phyloP scores from a whole-genome alignment of 257 asterid genomes.

The Anisodus acutangulus region DNA sequence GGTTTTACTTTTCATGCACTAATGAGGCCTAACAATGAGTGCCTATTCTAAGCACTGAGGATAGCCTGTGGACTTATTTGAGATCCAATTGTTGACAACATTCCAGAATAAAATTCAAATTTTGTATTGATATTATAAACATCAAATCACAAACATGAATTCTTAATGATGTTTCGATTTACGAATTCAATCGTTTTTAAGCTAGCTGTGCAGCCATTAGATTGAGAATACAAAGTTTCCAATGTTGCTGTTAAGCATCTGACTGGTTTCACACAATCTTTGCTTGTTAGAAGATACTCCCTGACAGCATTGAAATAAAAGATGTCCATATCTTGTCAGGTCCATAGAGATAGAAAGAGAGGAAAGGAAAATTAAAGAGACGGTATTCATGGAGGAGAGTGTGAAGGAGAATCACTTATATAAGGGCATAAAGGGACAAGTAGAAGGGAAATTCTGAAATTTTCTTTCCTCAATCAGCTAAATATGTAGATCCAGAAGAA shows the following conservation, averaged over 20 bases:
- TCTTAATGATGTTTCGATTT: neutral
- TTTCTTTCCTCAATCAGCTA: conserved; percentile 27
- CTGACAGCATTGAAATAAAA: neutral
- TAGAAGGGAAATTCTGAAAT: conserved; percentile 1
- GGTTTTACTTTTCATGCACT: conserved; percentile 21
- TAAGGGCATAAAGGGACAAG: conserved; percentile 10
- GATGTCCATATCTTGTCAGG: conserved; percentile 4
- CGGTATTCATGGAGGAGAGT: neutral
- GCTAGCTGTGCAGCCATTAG: neutral
- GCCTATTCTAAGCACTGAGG: conserved; percentile 13
- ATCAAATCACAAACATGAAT: conserved; percentile 6
- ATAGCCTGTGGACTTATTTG: conserved; percentile 5
- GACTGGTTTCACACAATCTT: conserved; percentile 5
- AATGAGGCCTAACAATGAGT: neutral
- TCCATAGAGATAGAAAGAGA: conserved; percentile 3
- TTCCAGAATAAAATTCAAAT: neutral
- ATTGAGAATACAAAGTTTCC: conserved; percentile 7
- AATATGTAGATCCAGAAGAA: neutral
- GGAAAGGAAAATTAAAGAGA: conserved; percentile 10
- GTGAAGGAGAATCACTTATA: conserved; percentile 10
- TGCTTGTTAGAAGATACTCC: conserved; percentile 1
- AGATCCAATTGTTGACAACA: conserved; percentile 11
- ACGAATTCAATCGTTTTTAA: neutral
- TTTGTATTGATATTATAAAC: neutral
- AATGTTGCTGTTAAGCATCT: neutral